Evolutionary conservation across 2,329 filamentous ascomycete genomes (phyloP).

Genomic region (Mollisiaceae sp.): DNA sequence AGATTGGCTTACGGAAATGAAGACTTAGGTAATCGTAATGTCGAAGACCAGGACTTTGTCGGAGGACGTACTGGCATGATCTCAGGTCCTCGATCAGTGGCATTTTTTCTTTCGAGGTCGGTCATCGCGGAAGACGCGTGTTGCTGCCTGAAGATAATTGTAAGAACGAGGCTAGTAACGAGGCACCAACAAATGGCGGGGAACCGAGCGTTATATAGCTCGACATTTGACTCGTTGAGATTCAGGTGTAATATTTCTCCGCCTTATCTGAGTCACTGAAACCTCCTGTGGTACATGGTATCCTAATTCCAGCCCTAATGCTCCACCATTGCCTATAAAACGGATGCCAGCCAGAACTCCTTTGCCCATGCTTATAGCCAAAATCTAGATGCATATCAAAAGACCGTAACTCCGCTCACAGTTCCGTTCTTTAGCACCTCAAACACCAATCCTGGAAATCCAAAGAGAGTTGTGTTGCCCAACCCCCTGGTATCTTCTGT

Average conservation of each 20-base stretch:
- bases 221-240: background rate
- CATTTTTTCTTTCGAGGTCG: constrained; percentile 12
- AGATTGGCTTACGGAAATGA: constrained; percentile 66
- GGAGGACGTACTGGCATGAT: constrained; percentile 41
- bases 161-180: too few relatives aligned
- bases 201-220: background rate
- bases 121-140: constrained; percentile 18
- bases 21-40: constrained; percentile 76
- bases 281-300: constrained; percentile 9
- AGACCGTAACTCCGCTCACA: constrained; percentile 88
- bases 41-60: constrained; percentile 71
- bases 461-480: constrained; percentile 84
- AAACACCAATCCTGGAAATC: constrained; percentile 92
- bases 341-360: constrained; percentile 18
- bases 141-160: background rate
- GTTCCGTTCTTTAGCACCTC: constrained; percentile 93
- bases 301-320: background rate
- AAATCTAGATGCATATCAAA: constrained; percentile 52
- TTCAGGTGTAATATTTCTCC: background rate
- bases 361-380: constrained; percentile 13
- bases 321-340: background rate
- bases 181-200: constrained; percentile 18
- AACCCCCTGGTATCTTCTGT: constrained; percentile 59
- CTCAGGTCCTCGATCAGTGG: constrained; percentile 29
- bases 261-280: constrained; percentile 10